Conservation (phyloP, 2,329 filamentous ascomycete species). For the Rhynchosporium secalis region DNA sequence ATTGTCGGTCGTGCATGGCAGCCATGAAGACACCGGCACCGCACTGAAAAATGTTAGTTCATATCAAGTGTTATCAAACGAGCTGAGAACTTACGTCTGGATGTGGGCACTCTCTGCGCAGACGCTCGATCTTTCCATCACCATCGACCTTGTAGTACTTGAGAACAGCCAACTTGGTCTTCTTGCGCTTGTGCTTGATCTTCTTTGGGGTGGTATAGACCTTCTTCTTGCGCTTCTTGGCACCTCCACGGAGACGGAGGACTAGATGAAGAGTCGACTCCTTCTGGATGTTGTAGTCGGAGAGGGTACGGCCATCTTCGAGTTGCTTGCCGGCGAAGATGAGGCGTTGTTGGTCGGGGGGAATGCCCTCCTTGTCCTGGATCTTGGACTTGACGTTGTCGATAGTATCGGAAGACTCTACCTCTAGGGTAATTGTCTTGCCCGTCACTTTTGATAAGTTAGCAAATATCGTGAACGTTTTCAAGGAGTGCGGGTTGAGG, state of each 20-base stretch:
- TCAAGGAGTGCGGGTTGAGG: not conserved
- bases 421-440: constrained; percentile 99
- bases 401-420: constrained; percentile 99
- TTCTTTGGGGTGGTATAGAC: constrained; percentile 99
- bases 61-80: not conserved
- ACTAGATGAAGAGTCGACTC: constrained; percentile 98
- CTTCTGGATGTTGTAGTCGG: constrained; percentile 99
- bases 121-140: constrained; percentile 99
- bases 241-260: constrained; percentile 96
- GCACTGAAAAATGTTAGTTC: constrained; percentile 63
- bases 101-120: constrained; percentile 94
- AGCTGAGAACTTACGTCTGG: constrained; percentile 67
- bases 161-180: constrained; percentile 99
- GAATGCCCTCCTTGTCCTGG: constrained; percentile 99
- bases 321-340: constrained; percentile 99
- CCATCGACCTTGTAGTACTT: constrained; percentile 99
- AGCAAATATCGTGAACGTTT: not conserved
- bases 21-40: constrained; percentile 99
- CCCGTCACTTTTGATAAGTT: constrained; percentile 60
- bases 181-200: constrained; percentile 99
- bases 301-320: constrained; percentile 97
- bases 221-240: constrained; percentile 99
- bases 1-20: constrained; percentile 98
- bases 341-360: constrained; percentile 97
- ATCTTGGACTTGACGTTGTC: constrained; percentile 99